These are phyloP conservation scores for Pythium phragmitis DNA, from an alignment of 352 stramenopile species.

Conservation along the genomic window DNA sequence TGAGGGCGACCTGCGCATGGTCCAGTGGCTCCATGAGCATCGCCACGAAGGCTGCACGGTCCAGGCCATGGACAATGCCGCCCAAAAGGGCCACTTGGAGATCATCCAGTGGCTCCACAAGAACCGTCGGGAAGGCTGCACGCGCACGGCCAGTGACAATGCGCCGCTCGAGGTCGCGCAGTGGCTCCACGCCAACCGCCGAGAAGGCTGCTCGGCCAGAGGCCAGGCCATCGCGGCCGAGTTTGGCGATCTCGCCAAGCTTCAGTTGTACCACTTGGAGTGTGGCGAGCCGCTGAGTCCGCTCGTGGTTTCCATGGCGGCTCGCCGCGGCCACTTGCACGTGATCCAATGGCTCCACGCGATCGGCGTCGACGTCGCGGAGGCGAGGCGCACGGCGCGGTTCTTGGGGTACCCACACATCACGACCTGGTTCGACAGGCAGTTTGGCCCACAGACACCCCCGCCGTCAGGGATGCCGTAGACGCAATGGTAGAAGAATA, in stretches of 20 bases:
- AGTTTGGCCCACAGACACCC: conserved; percentile 8
- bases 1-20: conserved; percentile 22
- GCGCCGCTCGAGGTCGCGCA: conserved; percentile 28
- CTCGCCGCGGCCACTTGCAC: conserved; percentile 28
- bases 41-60: conserved; percentile 30
- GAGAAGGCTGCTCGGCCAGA: conserved; percentile 24
- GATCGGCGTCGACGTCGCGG: conserved; percentile 26
- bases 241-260: conserved; percentile 27
- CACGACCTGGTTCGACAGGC: conserved; percentile 21
- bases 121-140: conserved; percentile 31
- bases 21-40: conserved; percentile 34
- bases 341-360: conserved; percentile 35
- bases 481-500: background rate
- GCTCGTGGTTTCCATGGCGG: conserved; percentile 20
- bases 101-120: conserved; percentile 32
- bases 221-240: conserved; percentile 23
- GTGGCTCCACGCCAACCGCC: conserved; percentile 29
- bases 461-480: background rate
- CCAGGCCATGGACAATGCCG: conserved; percentile 32
- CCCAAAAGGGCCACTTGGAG: conserved; percentile 27
- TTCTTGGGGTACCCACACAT: conserved; percentile 28
- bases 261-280: conserved; percentile 31
- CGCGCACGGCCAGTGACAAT: conserved; percentile 27
- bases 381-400: conserved; percentile 18
- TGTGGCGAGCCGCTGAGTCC: conserved; percentile 23